Percentiles rank a stretch among this genome's conserved stretches.
Evolutionary conservation across 768 basidiomycete species (phyloP).

Genomic region (Hirschioporus abietinus): DNA sequence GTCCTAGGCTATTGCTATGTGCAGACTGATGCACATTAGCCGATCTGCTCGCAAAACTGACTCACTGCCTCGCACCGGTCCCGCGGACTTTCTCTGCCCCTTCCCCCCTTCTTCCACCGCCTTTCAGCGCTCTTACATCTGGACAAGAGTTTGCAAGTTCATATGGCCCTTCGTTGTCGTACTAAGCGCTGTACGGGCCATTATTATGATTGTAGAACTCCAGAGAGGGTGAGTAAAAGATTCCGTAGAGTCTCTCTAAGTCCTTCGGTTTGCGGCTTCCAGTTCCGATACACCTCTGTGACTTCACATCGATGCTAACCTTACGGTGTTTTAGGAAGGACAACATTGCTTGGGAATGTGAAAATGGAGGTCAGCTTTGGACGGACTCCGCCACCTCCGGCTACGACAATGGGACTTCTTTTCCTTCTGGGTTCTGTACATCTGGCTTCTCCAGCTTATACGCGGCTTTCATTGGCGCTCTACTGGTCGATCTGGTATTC

Average conservation of each 20-base stretch:
- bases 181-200: conserved; percentile 56
- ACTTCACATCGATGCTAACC: conserved; percentile 5
- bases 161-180: conserved; percentile 70
- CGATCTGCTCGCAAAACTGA: background rate
- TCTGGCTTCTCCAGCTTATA: conserved; percentile 56
- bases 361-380: conserved; percentile 65
- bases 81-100: background rate
- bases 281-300: background rate
- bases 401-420: conserved; percentile 33
- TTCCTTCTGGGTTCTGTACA: conserved; percentile 54
- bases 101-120: conserved; percentile 9
- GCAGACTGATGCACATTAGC: background rate
- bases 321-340: conserved; percentile 39
- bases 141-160: conserved; percentile 58
- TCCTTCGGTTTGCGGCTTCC: background rate
- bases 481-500: conserved; percentile 60
- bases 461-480: conserved; percentile 57
- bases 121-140: conserved; percentile 61
- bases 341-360: conserved; percentile 70
- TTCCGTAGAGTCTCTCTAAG: conserved; percentile 10
- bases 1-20: conserved; percentile 25
- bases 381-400: conserved; percentile 37
- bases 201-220: conserved; percentile 70
- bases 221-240: conserved; percentile 53
- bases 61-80: background rate